phyloP scores from a whole-genome alignment of 495 filamentous ascomycete species.

The Umbilicaria muhlenbergii region DNA sequence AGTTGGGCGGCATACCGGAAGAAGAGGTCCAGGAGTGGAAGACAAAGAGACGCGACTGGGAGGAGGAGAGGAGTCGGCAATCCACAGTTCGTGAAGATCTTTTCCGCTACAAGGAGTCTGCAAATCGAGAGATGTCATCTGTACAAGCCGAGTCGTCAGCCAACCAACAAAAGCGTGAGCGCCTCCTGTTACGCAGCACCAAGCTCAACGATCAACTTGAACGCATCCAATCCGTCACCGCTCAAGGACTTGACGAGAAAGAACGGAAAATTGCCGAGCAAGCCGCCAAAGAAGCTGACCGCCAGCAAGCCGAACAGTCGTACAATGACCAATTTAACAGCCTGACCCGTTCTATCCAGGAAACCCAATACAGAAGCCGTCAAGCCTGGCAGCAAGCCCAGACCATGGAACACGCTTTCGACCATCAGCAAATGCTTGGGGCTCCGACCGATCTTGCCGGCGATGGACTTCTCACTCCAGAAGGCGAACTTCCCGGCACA shows the following conservation, averaged over 20 bases:
- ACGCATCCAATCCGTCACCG: conserved; percentile 60
- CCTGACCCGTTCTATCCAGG: conserved; percentile 29
- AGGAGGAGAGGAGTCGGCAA: conserved; percentile 46
- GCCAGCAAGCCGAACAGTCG: conserved; percentile 36
- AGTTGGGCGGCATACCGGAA: conserved; percentile 50
- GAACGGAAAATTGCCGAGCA: conserved; percentile 57
- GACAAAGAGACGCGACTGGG: conserved; percentile 42
- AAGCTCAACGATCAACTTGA: conserved; percentile 69
- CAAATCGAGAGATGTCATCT: conserved; percentile 45
- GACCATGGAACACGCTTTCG: conserved; percentile 29
- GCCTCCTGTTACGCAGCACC: conserved; percentile 55
- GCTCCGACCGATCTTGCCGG: conserved; percentile 21
- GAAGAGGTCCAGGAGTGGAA: conserved; percentile 46
- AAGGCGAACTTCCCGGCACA: conserved; percentile 33
- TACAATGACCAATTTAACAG: conserved; percentile 30
- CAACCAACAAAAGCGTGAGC: conserved; percentile 61
- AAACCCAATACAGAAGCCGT: conserved; percentile 29
- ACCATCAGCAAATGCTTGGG: conserved; percentile 25
- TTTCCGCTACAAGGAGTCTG: conserved; percentile 41
- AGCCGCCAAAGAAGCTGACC: conserved; percentile 47
- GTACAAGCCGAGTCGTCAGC: conserved; percentile 51
- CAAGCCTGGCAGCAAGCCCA: conserved; percentile 33
- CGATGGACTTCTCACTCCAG: conserved; percentile 30
- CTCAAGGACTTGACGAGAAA: conserved; percentile 56
- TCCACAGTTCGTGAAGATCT: conserved; percentile 43